phyloP scores from a whole-genome alignment of 257 asterid genomes.

The Capsicum pubescens region DNA sequence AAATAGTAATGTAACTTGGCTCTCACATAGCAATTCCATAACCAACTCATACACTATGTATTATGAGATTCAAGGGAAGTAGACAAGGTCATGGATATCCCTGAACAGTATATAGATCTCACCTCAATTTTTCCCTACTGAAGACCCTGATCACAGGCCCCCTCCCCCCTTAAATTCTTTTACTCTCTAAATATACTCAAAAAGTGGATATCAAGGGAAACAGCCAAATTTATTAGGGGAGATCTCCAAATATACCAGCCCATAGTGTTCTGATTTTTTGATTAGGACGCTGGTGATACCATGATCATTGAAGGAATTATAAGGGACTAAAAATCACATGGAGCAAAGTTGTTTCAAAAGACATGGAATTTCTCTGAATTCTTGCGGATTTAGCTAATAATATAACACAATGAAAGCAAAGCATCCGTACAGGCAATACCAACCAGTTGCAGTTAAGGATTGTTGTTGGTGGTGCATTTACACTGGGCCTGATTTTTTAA shows the following conservation, averaged over 20 bases:
- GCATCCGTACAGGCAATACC: neutral
- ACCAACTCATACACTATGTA: neutral
- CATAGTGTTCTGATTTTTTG: neutral
- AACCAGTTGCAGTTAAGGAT: neutral
- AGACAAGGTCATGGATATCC: constrained; percentile 19
- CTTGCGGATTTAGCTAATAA: neutral
- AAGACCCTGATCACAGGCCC: neutral
- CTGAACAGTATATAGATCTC: neutral
- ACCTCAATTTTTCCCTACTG: constrained; percentile 1
- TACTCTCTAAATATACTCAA: neutral
- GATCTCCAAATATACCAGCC: neutral
- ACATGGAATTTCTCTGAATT: neutral
- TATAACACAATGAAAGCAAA: neutral
- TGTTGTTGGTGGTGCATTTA: neutral
- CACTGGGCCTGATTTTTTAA: neutral
- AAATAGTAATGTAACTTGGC: neutral
- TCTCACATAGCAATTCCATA: neutral
- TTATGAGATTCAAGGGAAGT: neutral
- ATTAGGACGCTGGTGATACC: neutral
- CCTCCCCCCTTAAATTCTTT: neutral
- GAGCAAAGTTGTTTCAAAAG: neutral
- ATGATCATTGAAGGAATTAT: neutral
- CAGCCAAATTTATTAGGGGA: neutral
- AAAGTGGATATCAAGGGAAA: neutral
- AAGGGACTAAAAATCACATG: neutral